Evolutionary conservation across 164 flowering plant species (phyloP), one percentile per base, ranked within the genome.

Genomic region (Magnolia officinalis): DNA sequence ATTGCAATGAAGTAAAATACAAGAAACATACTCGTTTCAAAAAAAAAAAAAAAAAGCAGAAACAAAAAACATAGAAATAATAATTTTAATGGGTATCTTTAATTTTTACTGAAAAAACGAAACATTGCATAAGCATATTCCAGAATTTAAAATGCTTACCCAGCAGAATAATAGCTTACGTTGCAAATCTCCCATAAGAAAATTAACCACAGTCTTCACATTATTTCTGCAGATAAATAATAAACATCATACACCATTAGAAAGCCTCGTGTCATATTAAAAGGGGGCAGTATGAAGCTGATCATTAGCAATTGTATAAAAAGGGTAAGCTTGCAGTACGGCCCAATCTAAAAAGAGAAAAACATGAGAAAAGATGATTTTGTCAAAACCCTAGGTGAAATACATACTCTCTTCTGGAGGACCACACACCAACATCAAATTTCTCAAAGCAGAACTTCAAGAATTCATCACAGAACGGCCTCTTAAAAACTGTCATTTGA

Each of bases 401-500:
- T 11, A 49, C 26, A 16, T 90, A 92, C 99, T 78, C 86, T 23
- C 79, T 80, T 85, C 98, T 92, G 63, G 99, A 93, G 2, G 98
- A 95, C 97, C 97, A 95, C 20, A 92, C 80, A 51, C 87, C 98
- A 29, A 95, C 89, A 76, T 92, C 86, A 81, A 95, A 95, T 80
- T 82, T 89, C 87, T 90, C 89, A 74, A 91, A 89, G 83, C 97
- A 95, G 81, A 95, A 95, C 80, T 78, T 83, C 77, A 95, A 78
- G 78, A 94, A 94, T 74, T 91, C 97, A 72, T 78, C 78, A 78
- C 87, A 90, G 76, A 85, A 91, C 18, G 97, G 96, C 79, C 98
- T 88, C 85, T 81, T 91, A 80, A 88, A 92, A 83, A 95, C 98
- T 95, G 89, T 78, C 81, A 77, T 23, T 76, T 0, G 20, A 63